Evolutionary conservation across 176 grass and related monocot genomes (phyloP).

Genomic region (Melocanna baccifera): DNA sequence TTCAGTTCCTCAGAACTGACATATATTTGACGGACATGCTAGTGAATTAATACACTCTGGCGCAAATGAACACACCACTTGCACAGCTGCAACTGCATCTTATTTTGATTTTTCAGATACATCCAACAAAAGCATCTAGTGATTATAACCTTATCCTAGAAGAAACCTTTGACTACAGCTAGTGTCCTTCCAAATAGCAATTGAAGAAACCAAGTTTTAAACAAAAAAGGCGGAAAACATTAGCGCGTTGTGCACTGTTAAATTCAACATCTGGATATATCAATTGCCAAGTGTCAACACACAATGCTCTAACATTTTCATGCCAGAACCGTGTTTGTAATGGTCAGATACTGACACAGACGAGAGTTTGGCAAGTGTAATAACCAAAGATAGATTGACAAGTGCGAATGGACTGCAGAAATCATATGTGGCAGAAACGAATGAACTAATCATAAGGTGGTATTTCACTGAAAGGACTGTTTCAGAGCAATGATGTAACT

Average conservation of each 20-base stretch:
- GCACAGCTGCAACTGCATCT: neutral
- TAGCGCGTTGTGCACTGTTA: neutral
- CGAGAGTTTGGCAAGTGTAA: neutral
- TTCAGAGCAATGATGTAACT: neutral
- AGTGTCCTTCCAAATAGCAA: neutral
- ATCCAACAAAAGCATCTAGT: conserved; percentile 1
- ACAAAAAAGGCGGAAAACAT: neutral
- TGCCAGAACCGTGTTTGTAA: neutral
- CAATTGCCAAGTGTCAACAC: neutral
- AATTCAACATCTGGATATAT: neutral
- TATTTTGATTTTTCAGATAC: neutral
- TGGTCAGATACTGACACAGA: neutral
- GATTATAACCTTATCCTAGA: neutral
- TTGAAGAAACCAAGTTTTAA: neutral
- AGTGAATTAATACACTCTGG: conserved; percentile 4
- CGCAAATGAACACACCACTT: neutral
- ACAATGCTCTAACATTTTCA: neutral
- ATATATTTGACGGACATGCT: conserved; percentile 10
- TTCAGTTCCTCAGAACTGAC: neutral
- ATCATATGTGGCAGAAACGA: neutral
- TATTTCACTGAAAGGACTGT: neutral
- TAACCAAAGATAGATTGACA: neutral
- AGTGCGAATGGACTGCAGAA: neutral
- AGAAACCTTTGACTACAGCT: neutral
- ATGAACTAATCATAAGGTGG: neutral